These are phyloP conservation scores for Amoebophrya sp. DNA, from an alignment of 169 alveolate genomes.

Conservation along the genomic window DNA sequence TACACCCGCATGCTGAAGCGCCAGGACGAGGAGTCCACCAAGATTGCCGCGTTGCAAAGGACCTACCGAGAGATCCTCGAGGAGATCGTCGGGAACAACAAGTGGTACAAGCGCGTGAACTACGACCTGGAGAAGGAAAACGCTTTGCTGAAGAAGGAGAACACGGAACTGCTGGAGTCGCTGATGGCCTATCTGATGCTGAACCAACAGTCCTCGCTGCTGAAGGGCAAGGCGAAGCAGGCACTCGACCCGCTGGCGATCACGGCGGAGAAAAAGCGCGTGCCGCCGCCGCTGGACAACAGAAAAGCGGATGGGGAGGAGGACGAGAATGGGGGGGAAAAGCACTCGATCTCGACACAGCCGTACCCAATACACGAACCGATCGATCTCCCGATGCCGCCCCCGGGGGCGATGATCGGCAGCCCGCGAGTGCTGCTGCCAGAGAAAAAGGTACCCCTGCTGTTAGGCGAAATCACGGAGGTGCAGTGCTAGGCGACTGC, in stretches of 20 bases:
- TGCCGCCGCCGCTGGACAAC: not conserved
- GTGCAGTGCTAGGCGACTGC: not conserved
- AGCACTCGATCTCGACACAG: not conserved
- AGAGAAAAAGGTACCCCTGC: not conserved
- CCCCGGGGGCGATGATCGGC: not conserved
- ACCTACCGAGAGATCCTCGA: not conserved
- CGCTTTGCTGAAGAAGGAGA: not conserved
- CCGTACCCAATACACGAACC: not conserved
- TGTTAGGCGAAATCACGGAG: not conserved
- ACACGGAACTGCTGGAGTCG: not conserved
- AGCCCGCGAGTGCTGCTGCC: not conserved
- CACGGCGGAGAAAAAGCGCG: not conserved
- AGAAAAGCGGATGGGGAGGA: not conserved
- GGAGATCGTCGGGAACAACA: not conserved
- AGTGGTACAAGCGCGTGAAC: not conserved
- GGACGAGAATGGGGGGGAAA: not conserved
- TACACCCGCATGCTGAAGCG: not conserved
- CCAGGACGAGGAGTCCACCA: not conserved
- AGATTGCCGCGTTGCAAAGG: not conserved
- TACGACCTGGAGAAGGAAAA: not conserved
- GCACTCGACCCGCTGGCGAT: not conserved
- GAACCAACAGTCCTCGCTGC: not conserved
- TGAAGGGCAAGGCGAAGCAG: not conserved
- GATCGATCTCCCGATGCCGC: not conserved
- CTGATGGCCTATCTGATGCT: not conserved